Evolutionary conservation across 352 stramenopile species (phyloP).

Genomic region (Pythium oligandrum): DNA sequence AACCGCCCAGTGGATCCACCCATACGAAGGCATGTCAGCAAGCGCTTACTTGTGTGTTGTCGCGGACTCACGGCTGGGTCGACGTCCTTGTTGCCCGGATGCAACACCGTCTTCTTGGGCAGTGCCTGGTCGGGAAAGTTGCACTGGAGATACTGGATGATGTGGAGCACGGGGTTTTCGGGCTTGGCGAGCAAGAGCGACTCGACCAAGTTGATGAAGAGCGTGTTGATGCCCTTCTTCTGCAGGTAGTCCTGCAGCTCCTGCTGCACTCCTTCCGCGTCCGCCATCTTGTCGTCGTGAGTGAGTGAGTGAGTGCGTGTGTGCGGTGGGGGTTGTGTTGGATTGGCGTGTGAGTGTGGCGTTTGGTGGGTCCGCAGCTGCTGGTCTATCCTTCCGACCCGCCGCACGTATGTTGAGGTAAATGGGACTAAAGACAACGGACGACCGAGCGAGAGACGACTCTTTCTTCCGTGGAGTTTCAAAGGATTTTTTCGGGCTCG

Average conservation of each 20-base stretch:
- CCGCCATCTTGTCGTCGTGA: conserved; percentile 40
- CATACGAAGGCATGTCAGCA: too few relatives aligned
- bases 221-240: conserved; percentile 90
- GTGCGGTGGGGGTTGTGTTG: conserved; percentile 1
- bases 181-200: conserved; percentile 86
- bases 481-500: conserved; percentile 15
- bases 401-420: too few relatives aligned
- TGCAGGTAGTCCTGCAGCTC: conserved; percentile 90
- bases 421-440: too few relatives aligned
- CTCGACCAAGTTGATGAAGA: conserved; percentile 91
- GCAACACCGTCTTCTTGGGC: conserved; percentile 30
- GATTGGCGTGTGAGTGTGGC: too few relatives aligned
- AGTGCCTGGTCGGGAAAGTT: conserved; percentile 84
- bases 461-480: conserved; percentile 15
- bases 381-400: too few relatives aligned
- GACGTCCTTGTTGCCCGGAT: conserved; percentile 26
- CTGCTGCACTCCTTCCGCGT: conserved; percentile 85
- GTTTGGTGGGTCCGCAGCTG: too few relatives aligned
- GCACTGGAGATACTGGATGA: conserved; percentile 86
- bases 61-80: conserved; percentile 30
- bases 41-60: conserved; percentile 22
- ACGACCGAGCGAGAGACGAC: conserved; percentile 2
- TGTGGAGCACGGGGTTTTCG: conserved; percentile 86
- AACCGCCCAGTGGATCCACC: too few relatives aligned
- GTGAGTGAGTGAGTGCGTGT: too few relatives aligned